Evolutionary conservation across 768 basidiomycete species (phyloP).

Genomic region (Kwoniella sp.): DNA sequence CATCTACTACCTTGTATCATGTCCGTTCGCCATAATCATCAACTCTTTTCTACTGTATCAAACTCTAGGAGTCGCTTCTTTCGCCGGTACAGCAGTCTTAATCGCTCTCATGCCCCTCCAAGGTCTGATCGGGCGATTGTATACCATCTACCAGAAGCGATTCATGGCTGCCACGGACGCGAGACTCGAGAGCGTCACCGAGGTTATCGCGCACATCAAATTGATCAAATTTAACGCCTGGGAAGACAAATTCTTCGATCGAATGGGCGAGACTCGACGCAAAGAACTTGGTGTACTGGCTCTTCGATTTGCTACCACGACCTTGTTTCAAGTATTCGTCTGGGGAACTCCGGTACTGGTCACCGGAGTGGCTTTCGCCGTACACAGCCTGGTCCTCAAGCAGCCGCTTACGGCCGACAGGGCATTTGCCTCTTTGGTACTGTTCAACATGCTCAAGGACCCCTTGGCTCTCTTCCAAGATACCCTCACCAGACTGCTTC

Average conservation of each 20-base stretch:
- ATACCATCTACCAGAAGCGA: constrained; percentile 44
- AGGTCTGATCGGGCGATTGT: constrained; percentile 43
- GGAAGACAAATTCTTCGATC: constrained; percentile 56
- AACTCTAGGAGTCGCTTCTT: constrained; percentile 64
- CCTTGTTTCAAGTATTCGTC: constrained; percentile 48
- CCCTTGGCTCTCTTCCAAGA: constrained; percentile 55
- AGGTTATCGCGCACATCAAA: constrained; percentile 57
- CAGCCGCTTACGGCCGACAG: constrained; percentile 56
- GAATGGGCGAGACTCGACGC: constrained; percentile 52
- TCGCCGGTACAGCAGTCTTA: constrained; percentile 49
- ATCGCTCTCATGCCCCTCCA: constrained; percentile 51
- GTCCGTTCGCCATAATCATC: constrained; percentile 61
- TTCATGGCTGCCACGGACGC: constrained; percentile 57
- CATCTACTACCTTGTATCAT: constrained; percentile 44
- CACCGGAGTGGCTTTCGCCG: constrained; percentile 54
- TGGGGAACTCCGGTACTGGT: constrained; percentile 56
- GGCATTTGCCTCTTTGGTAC: constrained; percentile 58
- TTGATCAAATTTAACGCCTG: constrained; percentile 58
- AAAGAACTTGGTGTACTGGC: constrained; percentile 54
- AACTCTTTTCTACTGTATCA: constrained; percentile 75
- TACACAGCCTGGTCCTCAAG: constrained; percentile 53
- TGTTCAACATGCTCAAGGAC: constrained; percentile 58
- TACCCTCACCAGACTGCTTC: constrained; percentile 42
- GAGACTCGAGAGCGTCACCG: constrained; percentile 57
- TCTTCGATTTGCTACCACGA: constrained; percentile 46